Conservation (phyloP, 768 basidiomycete genomes). For the Lentinula aciculospora region DNA sequence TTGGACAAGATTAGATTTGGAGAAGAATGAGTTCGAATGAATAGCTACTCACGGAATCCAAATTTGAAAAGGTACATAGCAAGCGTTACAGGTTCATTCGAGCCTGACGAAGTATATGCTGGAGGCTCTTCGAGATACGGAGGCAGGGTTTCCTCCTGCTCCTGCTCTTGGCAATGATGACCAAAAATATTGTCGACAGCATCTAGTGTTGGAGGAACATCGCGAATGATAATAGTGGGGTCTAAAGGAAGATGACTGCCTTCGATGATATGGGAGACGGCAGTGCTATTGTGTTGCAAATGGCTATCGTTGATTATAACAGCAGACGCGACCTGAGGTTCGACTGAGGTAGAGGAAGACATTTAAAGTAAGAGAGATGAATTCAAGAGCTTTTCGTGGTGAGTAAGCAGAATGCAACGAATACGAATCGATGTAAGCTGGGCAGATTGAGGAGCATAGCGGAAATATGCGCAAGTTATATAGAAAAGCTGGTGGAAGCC, state of each 20-base stretch:
- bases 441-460: slow-evolving; percentile 6
- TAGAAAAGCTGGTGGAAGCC: neutral
- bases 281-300: neutral
- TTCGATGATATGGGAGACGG: neutral
- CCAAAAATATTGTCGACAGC: neutral
- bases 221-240: neutral
- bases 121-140: slow-evolving; percentile 8
- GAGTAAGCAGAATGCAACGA: slow-evolving; percentile 9
- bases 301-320: slow-evolving; percentile 11
- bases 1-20: neutral
- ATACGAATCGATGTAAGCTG: slow-evolving; percentile 9
- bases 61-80: slow-evolving; percentile 37
- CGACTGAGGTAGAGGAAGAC: slow-evolving; percentile 10
- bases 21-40: neutral
- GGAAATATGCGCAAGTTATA: neutral
- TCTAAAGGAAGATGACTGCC: neutral
- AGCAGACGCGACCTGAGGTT: slow-evolving; percentile 16
- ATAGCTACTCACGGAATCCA: slow-evolving; percentile 46
- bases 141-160: neutral
- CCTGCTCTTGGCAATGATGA: neutral
- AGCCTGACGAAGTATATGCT: slow-evolving; percentile 1
- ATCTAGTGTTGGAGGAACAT: neutral
- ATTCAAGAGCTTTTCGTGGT: neutral
- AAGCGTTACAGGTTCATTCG: slow-evolving; percentile 4
- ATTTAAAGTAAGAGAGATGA: slow-evolving; percentile 1